Conservation (phyloP, 495 filamentous ascomycete genomes). For the Penicillium turbatum region DNA sequence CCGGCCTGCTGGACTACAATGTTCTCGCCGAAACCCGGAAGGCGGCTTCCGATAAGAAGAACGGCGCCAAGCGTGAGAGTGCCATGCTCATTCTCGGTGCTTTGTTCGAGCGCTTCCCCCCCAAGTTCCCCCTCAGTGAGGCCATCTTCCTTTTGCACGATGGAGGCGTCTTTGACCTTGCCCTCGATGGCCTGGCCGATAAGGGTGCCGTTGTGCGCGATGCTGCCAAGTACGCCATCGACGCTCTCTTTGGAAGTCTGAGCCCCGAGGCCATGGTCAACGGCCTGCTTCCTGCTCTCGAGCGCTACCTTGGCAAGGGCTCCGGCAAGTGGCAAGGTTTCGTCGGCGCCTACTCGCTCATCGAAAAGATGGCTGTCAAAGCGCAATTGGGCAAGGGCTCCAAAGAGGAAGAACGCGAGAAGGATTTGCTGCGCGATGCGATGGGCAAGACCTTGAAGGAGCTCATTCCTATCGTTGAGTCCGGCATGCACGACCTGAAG, state of each 20-base stretch:
- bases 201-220: slow-evolving; percentile 87
- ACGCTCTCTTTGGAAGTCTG: slow-evolving; percentile 76
- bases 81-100: slow-evolving; percentile 94
- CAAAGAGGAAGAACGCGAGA: slow-evolving; percentile 74
- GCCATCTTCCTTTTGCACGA: slow-evolving; percentile 75
- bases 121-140: slow-evolving; percentile 73
- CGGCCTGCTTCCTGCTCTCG: slow-evolving; percentile 69
- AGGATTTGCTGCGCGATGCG: slow-evolving; percentile 81
- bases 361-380: slow-evolving; percentile 90
- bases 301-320: slow-evolving; percentile 68
- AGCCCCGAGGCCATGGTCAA: slow-evolving; percentile 76
- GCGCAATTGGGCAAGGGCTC: slow-evolving; percentile 77
- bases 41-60: slow-evolving; percentile 92
- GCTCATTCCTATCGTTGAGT: slow-evolving; percentile 88
- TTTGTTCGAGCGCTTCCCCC: slow-evolving; percentile 83
- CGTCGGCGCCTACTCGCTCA: slow-evolving; percentile 73
- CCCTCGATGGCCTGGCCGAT: slow-evolving; percentile 83
- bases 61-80: slow-evolving; percentile 76
- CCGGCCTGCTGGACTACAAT: slow-evolving; percentile 70
- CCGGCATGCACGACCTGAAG: slow-evolving; percentile 96
- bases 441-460: slow-evolving; percentile 90
- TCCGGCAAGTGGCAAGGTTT: slow-evolving; percentile 95
- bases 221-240: slow-evolving; percentile 88
- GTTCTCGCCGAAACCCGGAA: slow-evolving; percentile 69
- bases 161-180: slow-evolving; percentile 64